phyloP scores from a whole-genome alignment of 331 rosid species.

The Malus hybrid region DNA sequence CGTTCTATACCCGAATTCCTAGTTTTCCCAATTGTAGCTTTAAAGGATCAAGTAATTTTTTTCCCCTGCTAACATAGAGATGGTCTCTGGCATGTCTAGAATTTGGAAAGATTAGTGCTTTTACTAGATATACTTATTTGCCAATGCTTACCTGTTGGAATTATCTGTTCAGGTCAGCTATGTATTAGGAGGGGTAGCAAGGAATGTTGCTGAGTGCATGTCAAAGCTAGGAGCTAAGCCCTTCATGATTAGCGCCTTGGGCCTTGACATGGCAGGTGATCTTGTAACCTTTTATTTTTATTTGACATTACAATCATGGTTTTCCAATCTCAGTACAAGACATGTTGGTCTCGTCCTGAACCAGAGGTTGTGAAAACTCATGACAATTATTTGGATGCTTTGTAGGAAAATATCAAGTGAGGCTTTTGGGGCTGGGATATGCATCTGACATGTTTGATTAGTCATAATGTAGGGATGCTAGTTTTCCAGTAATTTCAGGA shows the following conservation, averaged over 20 bases:
- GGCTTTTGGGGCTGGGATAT: too few species aligned
- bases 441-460: neutral
- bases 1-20: neutral
- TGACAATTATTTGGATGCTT: neutral
- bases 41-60: neutral
- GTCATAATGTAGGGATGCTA: neutral
- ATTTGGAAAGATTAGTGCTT: neutral
- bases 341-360: neutral
- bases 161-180: constrained; percentile 51
- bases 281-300: neutral
- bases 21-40: neutral
- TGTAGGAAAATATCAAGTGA: neutral
- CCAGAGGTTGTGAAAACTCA: neutral
- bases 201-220: constrained; percentile 92
- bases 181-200: constrained; percentile 79
- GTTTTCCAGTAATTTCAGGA: neutral
- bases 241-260: constrained; percentile 77
- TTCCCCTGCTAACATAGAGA: neutral
- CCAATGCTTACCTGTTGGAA: constrained; percentile 3
- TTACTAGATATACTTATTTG: neutral
- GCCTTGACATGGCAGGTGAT: constrained; percentile 80
- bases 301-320: neutral
- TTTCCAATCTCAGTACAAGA: neutral
- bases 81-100: neutral
- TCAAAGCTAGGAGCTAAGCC: constrained; percentile 76